phyloP scores from a whole-genome alignment of 139 green algal genomes.

The Auxenochlorella pyrenoidosa region DNA sequence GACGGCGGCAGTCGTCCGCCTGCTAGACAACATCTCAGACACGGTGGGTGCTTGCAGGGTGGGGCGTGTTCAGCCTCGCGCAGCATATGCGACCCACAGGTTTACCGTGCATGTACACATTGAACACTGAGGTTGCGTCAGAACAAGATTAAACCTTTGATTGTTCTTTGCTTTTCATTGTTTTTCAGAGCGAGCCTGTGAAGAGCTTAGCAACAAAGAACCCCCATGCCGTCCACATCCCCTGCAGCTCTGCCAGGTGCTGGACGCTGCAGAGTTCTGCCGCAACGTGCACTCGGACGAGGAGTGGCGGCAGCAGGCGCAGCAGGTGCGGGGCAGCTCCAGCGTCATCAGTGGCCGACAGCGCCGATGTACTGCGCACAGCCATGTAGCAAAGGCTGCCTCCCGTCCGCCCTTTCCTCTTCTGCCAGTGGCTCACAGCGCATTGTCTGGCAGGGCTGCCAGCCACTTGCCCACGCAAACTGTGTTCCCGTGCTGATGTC shows the following conservation, averaged over 20 bases:
- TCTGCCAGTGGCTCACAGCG: no score
- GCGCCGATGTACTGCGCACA: not conserved
- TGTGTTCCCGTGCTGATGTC: not conserved
- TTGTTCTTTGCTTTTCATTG: no score
- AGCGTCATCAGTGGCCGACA: no score
- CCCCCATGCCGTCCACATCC: no score
- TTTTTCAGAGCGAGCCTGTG: no score
- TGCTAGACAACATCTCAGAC: slow-evolving; percentile 59
- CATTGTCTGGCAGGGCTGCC: no score
- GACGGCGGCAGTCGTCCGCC: slow-evolving; percentile 24
- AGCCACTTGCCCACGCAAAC: not conserved
- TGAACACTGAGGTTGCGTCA: no score
- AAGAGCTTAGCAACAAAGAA: no score
- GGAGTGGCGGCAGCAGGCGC: slow-evolving; percentile 44
- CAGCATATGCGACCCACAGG: not conserved
- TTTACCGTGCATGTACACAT: not conserved
- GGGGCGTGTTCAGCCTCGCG: not conserved
- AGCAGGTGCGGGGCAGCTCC: slow-evolving; percentile 23
- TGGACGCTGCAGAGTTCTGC: slow-evolving; percentile 59
- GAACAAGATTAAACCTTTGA: no score
- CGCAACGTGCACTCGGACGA: slow-evolving; percentile 46
- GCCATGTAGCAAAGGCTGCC: no score
- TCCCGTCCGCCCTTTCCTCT: no score
- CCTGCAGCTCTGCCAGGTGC: slow-evolving; percentile 42
- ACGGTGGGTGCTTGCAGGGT: slow-evolving; percentile 8